These are phyloP conservation scores for Pneumocystis oryctolagi DNA, from an alignment of 1,139 yeast genomes.

Conservation along the genomic window DNA sequence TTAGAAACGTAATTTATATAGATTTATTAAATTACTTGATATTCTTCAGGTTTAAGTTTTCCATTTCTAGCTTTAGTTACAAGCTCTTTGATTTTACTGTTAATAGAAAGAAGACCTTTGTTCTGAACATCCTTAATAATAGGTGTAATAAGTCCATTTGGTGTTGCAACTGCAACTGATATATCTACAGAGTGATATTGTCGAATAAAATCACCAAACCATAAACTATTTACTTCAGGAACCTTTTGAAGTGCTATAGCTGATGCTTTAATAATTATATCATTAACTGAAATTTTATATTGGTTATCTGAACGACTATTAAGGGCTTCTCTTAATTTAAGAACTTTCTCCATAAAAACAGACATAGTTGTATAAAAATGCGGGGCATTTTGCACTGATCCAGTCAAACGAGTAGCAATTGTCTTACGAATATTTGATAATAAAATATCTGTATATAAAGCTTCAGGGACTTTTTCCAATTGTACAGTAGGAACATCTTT, in stretches of 20 bases:
- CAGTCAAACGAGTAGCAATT: conserved; percentile 74
- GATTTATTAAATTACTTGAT: conserved; percentile 32
- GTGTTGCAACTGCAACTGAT: conserved; percentile 97
- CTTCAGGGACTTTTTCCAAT: conserved; percentile 32
- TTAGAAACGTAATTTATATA: neutral
- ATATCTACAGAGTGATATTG: conserved; percentile 86
- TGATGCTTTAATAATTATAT: conserved; percentile 83
- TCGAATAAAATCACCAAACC: conserved; percentile 83
- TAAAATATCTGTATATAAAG: conserved; percentile 67
- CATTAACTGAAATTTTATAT: conserved; percentile 86
- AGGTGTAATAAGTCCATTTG: conserved; percentile 93
- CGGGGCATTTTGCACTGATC: conserved; percentile 78
- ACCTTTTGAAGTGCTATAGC: conserved; percentile 80
- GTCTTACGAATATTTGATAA: conserved; percentile 86
- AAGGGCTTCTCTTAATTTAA: conserved; percentile 81
- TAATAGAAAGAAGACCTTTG: conserved; percentile 72
- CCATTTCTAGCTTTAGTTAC: conserved; percentile 94
- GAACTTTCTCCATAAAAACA: conserved; percentile 72
- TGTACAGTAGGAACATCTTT: conserved; percentile 33
- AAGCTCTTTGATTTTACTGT: conserved; percentile 72
- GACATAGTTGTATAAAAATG: conserved; percentile 82
- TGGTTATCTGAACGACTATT: conserved; percentile 76
- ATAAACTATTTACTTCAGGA: conserved; percentile 86
- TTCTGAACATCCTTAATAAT: conserved; percentile 75
- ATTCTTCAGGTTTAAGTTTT: conserved; percentile 87